Base-by-base conservation (phyloP, 1,284 basidiomycete species). In the Pseudozyma sp. region DNA sequence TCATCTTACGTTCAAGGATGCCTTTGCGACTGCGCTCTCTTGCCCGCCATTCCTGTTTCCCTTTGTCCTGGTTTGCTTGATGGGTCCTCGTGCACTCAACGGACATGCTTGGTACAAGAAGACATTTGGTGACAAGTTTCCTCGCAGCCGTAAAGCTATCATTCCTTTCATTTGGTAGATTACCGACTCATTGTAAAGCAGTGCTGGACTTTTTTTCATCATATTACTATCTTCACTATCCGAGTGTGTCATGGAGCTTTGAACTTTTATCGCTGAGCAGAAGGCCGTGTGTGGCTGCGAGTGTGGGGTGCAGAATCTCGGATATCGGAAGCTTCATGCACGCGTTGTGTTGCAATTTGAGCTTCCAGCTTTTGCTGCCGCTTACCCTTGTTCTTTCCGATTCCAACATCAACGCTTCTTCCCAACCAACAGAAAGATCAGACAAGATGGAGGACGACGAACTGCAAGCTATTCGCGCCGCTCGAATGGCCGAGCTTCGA, bases 71-170 rank as follows among this genome's bases (percentile, higher is more conserved):
- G 74, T 95, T 1, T 86, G 89, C 25, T 62, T 89, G 38, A 95
- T 95, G 94, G 80, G 91, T 6, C 91, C 93, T 0, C 87, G 93
- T 31, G 94, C 94, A 5, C 88, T 90, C 63, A 90, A 89, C 58
- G 93, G 92, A 3, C 93, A 95, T 80, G 80, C 79, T 70, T 95
- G 94, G 94, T 95, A 95, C 85, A 88, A 88, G 48, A 72, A 86
- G 56, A 90, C 88, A 51, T 94, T 95, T 82, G 82, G 81, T 31
- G 87, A 89, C 36, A 66, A 77, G 57, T 93, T 92, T 80, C 92
- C 92, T 0, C 87, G 86, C 53, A 87, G 89, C 5, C 87, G 92
- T 61, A 90, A 88, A 77, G 89, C 88, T 2, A 88, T 91, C 35
- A 86, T 93, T 44, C 92, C 92, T 0, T 89, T 88, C 65, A 6